These are phyloP conservation scores for Hanseniaspora pseudoguilliermondii DNA, from an alignment of 805 yeast genomes.

Conservation along the genomic window DNA sequence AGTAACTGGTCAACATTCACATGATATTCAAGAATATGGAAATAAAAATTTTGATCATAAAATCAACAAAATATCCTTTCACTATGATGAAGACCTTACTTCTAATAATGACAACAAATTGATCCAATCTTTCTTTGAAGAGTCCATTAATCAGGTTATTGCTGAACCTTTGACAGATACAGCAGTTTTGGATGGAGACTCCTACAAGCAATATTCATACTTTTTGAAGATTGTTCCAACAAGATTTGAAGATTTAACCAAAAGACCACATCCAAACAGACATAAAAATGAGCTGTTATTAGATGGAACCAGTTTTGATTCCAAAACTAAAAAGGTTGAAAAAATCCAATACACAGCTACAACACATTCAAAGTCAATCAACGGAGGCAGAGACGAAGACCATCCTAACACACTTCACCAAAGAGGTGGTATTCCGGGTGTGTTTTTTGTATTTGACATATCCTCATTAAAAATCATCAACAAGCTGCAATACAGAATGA, in stretches of 20 bases:
- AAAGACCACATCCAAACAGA: slow-evolving; percentile 11
- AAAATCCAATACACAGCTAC: slow-evolving; percentile 89
- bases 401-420: slow-evolving; percentile 76
- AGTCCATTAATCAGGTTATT: slow-evolving; percentile 26
- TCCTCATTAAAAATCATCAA: slow-evolving; percentile 86
- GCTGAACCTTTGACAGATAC: slow-evolving; percentile 60
- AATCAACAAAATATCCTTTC: slow-evolving; percentile 75
- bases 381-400: slow-evolving; percentile 82
- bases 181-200: slow-evolving; percentile 30
- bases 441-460: slow-evolving; percentile 78
- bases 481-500: slow-evolving; percentile 49
- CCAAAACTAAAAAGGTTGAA: slow-evolving; percentile 30
- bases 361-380: slow-evolving; percentile 69
- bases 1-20: slow-evolving; percentile 43
- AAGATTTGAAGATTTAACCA: slow-evolving; percentile 50
- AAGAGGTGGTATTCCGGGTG: slow-evolving; percentile 83
- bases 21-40: slow-evolving; percentile 53
- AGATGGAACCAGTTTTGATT: not conserved
- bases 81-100: slow-evolving; percentile 38
- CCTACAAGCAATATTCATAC: slow-evolving; percentile 58
- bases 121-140: slow-evolving; percentile 5
- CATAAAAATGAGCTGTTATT: not conserved
- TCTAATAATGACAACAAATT: slow-evolving; percentile 16
- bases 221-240: slow-evolving; percentile 85
- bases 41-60: slow-evolving; percentile 65